A percentile compares a stretch with the other conserved stretches of the same genome.
phyloP scores from a whole-genome alignment of 1,284 basidiomycete species.

The Phylloboletellus chloephorus region DNA sequence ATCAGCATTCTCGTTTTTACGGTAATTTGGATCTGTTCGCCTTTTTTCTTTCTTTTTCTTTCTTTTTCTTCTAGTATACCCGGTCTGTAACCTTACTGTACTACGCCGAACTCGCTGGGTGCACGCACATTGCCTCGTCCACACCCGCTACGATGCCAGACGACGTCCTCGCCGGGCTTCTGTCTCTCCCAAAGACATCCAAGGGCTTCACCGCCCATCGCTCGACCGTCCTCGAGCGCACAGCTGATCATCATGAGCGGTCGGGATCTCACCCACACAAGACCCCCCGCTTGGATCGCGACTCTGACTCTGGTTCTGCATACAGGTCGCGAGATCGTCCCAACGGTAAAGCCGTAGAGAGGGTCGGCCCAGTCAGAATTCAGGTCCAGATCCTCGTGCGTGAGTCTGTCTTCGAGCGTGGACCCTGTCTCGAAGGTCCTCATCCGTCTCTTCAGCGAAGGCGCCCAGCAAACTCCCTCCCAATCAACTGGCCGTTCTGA shows the following conservation, averaged over 20 bases:
- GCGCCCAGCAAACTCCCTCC: conserved; percentile 8
- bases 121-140: too few relatives aligned
- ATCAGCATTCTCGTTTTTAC: background rate
- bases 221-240: conserved; percentile 31
- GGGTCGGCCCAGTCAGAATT: conserved; percentile 39
- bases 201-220: conserved; percentile 45
- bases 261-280: conserved; percentile 58
- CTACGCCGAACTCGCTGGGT: too few relatives aligned
- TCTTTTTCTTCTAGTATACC: too few relatives aligned
- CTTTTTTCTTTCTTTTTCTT: too few relatives aligned
- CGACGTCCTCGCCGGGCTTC: conserved; percentile 31
- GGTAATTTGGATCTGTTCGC: too few relatives aligned
- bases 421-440: background rate
- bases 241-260: conserved; percentile 28
- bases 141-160: conserved; percentile 25
- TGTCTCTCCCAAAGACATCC: conserved; percentile 51
- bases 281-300: conserved; percentile 55
- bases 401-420: conserved; percentile 19
- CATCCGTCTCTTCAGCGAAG: conserved; percentile 12
- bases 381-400: conserved; percentile 40
- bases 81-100: too few relatives aligned
- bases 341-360: conserved; percentile 24
- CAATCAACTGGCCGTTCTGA: conserved; percentile 29
- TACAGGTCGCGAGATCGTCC: conserved; percentile 42
- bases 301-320: conserved; percentile 59